Base-by-base conservation (phyloP, 257 asterid genomes). In the Eucommia ulmoides region DNA sequence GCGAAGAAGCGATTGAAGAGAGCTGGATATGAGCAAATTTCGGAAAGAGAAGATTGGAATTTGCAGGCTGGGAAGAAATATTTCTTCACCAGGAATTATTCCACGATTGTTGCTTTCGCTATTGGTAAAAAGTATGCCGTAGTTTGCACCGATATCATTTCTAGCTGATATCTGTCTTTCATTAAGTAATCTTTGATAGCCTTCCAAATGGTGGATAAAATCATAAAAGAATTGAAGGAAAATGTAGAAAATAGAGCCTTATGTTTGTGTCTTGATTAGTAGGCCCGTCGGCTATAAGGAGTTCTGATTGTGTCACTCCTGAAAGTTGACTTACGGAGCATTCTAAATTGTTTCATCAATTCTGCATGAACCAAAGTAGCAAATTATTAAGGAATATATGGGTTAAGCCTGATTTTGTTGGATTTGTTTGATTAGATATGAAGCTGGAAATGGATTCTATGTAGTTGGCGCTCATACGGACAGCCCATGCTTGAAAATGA, bases 381-480 rank as follows among this genome's bases (percentile, higher is more conserved):
- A 35, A 35, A 1, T 4, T 35, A 10, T 35, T 35, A 18, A 6
- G 44, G 38, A 29, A 10, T 35, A 3, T 9, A 10, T 35, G 9
- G n/a, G n/a, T n/a, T n/a, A n/a, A 19, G 33, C 45, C 54, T 68
- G 41, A 53, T 33, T 20, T 23, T 14, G 48, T 17, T 38, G 56
- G 51, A 20, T 63, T 54, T n/a, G n/a, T 1, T 60, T 20, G 44
- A 61, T 52, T 65, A 91, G 98, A 74, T 91, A 83, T 53, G 74
- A 66, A 50, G 77, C 89, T 62, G 96, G 96, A 52, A 85, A 91
- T 41, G 95, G 94, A 56, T 69, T 86, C 59, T 73, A 71, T 58
- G 83, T 91, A 38, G 29, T 91, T 33, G 98, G 96, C 68, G 98
- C 98, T 66, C 98, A 85, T 67, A 91, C 98, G 3, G 96, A 91